A percentile compares a stretch with the other conserved stretches of the same genome.
Conservation (phyloP, 108 stramenopile genomes). For the Skeletonema menzelii region DNA sequence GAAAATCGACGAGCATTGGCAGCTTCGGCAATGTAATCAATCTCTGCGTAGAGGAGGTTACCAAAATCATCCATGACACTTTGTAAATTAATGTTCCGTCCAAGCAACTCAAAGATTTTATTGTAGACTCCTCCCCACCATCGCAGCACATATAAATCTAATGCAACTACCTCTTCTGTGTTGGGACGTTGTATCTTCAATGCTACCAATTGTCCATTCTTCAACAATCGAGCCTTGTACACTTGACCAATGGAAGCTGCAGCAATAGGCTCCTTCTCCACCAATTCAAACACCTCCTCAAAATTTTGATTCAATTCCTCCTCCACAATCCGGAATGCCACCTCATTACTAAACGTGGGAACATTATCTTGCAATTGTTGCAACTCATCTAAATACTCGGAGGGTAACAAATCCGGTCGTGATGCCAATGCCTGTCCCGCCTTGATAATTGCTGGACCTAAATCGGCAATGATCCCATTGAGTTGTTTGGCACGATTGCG, state of each 20-base stretch:
- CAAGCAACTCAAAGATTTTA: constrained; percentile 63
- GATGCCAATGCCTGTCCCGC: constrained; percentile 91
- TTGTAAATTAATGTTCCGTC: constrained; percentile 88
- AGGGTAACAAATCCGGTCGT: constrained; percentile 91
- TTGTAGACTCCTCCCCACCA: constrained; percentile 94
- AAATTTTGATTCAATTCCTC: constrained; percentile 80
- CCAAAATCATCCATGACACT: constrained; percentile 97
- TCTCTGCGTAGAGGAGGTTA: constrained; percentile 92
- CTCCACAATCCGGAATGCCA: constrained; percentile 86
- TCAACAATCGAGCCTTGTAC: constrained; percentile 89
- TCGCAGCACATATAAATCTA: constrained; percentile 93
- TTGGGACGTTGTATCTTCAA: constrained; percentile 95
- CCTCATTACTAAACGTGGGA: constrained; percentile 82
- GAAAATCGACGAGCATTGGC: constrained; percentile 94
- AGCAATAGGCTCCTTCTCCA: constrained; percentile 85
- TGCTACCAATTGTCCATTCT: constrained; percentile 89
- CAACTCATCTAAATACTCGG: constrained; percentile 92
- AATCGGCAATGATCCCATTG: constrained; percentile 65
- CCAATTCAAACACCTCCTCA: constrained; percentile 87
- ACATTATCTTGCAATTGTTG: constrained; percentile 97
- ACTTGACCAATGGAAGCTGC: constrained; percentile 85
- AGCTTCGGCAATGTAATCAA: constrained; percentile 96
- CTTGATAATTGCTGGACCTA: constrained; percentile 96
- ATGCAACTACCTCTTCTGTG: constrained; percentile 91
- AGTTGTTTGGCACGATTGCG: constrained; percentile 76